These are phyloP conservation scores for Neonectria punicea DNA, from an alignment of 2,329 filamentous ascomycete genomes.

Conservation along the genomic window DNA sequence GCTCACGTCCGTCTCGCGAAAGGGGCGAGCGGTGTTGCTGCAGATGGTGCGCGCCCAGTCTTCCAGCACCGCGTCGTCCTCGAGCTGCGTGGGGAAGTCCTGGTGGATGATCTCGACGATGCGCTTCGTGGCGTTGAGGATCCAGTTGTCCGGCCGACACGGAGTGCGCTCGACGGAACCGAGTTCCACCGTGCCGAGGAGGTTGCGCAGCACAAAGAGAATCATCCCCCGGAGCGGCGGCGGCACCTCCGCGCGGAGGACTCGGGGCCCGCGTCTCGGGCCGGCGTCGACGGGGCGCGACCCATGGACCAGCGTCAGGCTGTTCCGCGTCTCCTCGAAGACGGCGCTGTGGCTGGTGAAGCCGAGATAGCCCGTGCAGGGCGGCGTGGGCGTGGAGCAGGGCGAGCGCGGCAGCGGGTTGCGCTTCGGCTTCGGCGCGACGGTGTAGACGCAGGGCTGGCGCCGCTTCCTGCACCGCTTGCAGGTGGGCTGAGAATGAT, in stretches of 20 bases:
- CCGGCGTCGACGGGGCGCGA: slow-evolving; percentile 25
- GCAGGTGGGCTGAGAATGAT: slow-evolving; percentile 54
- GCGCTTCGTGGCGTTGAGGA: slow-evolving; percentile 39
- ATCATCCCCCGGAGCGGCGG: slow-evolving; percentile 49
- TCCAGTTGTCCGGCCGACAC: slow-evolving; percentile 47
- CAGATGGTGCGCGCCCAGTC: slow-evolving; percentile 50
- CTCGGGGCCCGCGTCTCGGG: slow-evolving; percentile 5
- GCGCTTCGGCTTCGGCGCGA: slow-evolving; percentile 32
- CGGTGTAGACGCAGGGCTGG: slow-evolving; percentile 52
- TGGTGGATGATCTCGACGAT: slow-evolving; percentile 48
- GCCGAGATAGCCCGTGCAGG: slow-evolving; percentile 54
- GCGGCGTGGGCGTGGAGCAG: slow-evolving; percentile 33
- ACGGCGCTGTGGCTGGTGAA: slow-evolving; percentile 56
- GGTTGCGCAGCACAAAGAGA: slow-evolving; percentile 49
- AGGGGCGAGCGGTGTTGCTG: slow-evolving; percentile 50
- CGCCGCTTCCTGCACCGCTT: slow-evolving; percentile 51
- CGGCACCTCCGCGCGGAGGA: slow-evolving; percentile 33
- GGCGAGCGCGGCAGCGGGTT: slow-evolving; percentile 9
- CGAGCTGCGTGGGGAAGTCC: slow-evolving; percentile 45
- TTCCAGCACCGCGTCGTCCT: slow-evolving; percentile 46
- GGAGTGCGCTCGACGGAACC: slow-evolving; percentile 34
- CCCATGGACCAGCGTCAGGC: slow-evolving; percentile 48
- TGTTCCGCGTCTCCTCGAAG: slow-evolving; percentile 55
- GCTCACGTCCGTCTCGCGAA: slow-evolving; percentile 49
- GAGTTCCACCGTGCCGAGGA: slow-evolving; percentile 45